Conservation (phyloP, 352 stramenopile genomes). For the Phytophthora pinifolia region DNA sequence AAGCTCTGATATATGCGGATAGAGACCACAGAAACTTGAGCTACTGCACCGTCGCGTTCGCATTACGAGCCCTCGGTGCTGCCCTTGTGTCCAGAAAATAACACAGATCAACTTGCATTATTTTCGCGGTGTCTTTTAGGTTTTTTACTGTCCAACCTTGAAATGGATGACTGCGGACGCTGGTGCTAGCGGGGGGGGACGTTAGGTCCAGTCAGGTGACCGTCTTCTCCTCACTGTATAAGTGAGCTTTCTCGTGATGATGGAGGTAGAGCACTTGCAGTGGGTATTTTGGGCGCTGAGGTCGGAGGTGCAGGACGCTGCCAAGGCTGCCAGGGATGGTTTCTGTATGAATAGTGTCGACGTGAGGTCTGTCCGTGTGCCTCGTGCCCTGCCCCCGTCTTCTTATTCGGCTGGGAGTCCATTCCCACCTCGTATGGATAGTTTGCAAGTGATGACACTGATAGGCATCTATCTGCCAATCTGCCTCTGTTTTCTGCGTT, state of each 20-base stretch:
- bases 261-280: background rate
- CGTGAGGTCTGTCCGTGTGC: background rate
- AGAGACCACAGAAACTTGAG: constrained; percentile 17
- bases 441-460: constrained; percentile 8
- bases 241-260: too few species aligned
- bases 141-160: constrained; percentile 12
- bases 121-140: constrained; percentile 23
- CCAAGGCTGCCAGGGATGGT: constrained; percentile 4
- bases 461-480: constrained; percentile 26
- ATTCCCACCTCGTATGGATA: background rate
- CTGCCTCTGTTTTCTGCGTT: constrained; percentile 27
- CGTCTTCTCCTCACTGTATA: too few species aligned
- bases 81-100: constrained; percentile 24
- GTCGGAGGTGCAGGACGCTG: constrained; percentile 7
- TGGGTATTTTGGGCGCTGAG: constrained; percentile 12
- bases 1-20: constrained; percentile 46
- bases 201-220: too few species aligned
- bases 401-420: constrained; percentile 19
- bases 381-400: constrained; percentile 17
- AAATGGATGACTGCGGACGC: constrained; percentile 7
- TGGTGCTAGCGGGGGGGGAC: too few species aligned
- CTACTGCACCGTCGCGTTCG: constrained; percentile 3
- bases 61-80: background rate
- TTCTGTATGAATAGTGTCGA: constrained; percentile 24
- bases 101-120: constrained; percentile 24